A percentile compares a stretch with the other conserved stretches of the same genome.
phyloP scores from a whole-genome alignment of 371 early-diverging fungal genomes.

The Sporodiniella umbellata region DNA sequence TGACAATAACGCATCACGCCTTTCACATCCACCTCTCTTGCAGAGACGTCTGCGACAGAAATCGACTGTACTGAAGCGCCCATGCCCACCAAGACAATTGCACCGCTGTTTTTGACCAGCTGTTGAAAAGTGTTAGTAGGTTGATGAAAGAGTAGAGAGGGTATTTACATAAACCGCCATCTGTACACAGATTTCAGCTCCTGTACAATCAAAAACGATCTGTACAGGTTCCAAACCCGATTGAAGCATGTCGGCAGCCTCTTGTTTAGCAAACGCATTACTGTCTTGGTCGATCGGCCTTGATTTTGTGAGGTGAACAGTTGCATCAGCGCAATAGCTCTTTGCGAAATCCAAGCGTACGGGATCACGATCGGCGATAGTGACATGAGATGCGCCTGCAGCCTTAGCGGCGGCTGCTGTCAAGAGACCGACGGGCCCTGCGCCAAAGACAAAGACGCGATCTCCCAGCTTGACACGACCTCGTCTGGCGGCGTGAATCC shows the following conservation, averaged over 20 bases:
- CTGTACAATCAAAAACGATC: constrained; percentile 50
- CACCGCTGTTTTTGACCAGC: constrained; percentile 45
- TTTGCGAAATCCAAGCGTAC: constrained; percentile 47
- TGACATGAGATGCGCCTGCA: constrained; percentile 47
- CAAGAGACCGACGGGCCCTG: constrained; percentile 58
- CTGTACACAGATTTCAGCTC: constrained; percentile 52
- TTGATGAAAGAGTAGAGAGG: no score
- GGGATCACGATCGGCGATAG: constrained; percentile 38
- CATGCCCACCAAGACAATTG: constrained; percentile 51
- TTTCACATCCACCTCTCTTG: constrained; percentile 47
- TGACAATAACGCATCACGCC: constrained; percentile 53
- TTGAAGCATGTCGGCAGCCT: constrained; percentile 14
- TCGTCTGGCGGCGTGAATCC: constrained; percentile 55
- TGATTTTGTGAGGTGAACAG: constrained; percentile 29
- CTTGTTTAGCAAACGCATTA: constrained; percentile 40
- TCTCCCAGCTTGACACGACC: constrained; percentile 64
- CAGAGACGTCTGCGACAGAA: constrained; percentile 41
- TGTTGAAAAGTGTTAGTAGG: constrained; percentile 4
- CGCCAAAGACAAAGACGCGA: constrained; percentile 60
- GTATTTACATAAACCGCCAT: constrained; percentile 40
- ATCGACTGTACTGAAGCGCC: constrained; percentile 43
- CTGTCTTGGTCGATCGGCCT: constrained; percentile 27
- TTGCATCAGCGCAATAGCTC: constrained; percentile 41
- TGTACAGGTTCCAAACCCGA: constrained; percentile 30
- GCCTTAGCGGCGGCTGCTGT: constrained; percentile 52